Evolutionary conservation across 2,329 filamentous ascomycete genomes (phyloP), one percentile per base, ranked within the genome.

Genomic region (Aspergillus sp.): DNA sequence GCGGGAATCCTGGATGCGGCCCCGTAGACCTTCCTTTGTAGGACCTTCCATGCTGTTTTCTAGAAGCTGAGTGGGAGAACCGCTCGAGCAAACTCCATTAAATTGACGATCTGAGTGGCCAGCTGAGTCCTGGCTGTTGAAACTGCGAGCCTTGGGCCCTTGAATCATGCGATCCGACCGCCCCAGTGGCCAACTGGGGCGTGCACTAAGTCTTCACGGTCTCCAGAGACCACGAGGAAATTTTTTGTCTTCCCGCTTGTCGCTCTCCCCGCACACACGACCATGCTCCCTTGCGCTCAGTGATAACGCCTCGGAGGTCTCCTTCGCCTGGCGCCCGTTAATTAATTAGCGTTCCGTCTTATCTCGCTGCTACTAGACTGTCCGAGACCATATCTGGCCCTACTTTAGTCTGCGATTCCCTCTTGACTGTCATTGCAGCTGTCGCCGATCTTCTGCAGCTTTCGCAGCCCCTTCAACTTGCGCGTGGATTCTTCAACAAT

Each of bases 291-390:
- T n/a, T 37, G 37, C 50, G 27, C 33, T 48, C 48, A 24, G 27
- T 47, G 55, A 57, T 57, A 52, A 57, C 31, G 35, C 27, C 19
- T n/a, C 46, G 51, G 56, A 55, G 45, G 17, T 37, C 56, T 47
- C 56, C 56, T 58, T 51, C 23, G 40, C 9, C 31, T 27, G 21
- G 48, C 11, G 41, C 39, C 8, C 14, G n/a, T 49, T 49, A 48
- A 56, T 56, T 48, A 44, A 50, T 56, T 51, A 19, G 9, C 31
- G 24, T 19, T 27, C 43, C 17, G 27, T 21, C 56, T 58, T 58
- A 58, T 58, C 56, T 49, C 39, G 21, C 24, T 8, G 23, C 31
- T 52, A 40, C 33, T 41, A 33, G 47, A 9, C 45, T 45, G 37
- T 35, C 27, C 21, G 23, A 43, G 35, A 3, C 35, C 7, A 14